Evolutionary conservation across 2,329 filamentous ascomycete genomes (phyloP), one percentile per base, ranked within the genome.

Genomic region (Plectosphaerella sp.): DNA sequence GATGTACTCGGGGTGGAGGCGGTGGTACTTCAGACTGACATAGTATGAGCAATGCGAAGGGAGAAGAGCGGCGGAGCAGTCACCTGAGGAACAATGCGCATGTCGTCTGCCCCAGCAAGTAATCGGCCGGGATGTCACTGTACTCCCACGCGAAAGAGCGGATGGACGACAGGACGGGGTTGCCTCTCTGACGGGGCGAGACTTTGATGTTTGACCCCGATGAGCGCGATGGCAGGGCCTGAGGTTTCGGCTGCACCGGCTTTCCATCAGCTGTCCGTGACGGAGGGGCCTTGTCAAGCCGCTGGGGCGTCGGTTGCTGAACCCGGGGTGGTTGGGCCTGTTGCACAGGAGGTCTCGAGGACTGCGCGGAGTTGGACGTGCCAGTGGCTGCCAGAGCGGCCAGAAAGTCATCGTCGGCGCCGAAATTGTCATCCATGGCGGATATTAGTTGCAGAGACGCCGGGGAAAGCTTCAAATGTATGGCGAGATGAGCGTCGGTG

Each of bases 1-100:
- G 62, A 99, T 91, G 74, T 99, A 99, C 71, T 99, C 94, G 1
- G 94, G 94, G 65, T 99, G 94, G 49, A 99, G 79, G 25, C 93
- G 90, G 70, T 99, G 94, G 70, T 99, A 99, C 70, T 97, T 99
- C 51, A 99, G 80, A 47, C 90, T 79, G 52, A 9, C 20, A 12
- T 36, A 41, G 33, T 14, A 14, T 33, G 6, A 5, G 14, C 37
- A 12, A 11, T 15, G 33, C 16, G 25, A 14, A 24, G 12, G 4
- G 24, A 20, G 10, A 18, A 15, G 4, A 12, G 15, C 15, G 15
- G 47, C 16, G 25, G 9, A 20, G 10, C 8, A 56, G 59, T 42
- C 47, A 75, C 75, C 75, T 95, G 42, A 99, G 76, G 66, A 97
- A 99, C 5, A 99, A 78, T 1, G 90, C 92, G 63, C 93, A 96